Base-by-base conservation (phyloP, 2,329 filamentous ascomycete genomes). In the Aspergillus tubingensis region DNA sequence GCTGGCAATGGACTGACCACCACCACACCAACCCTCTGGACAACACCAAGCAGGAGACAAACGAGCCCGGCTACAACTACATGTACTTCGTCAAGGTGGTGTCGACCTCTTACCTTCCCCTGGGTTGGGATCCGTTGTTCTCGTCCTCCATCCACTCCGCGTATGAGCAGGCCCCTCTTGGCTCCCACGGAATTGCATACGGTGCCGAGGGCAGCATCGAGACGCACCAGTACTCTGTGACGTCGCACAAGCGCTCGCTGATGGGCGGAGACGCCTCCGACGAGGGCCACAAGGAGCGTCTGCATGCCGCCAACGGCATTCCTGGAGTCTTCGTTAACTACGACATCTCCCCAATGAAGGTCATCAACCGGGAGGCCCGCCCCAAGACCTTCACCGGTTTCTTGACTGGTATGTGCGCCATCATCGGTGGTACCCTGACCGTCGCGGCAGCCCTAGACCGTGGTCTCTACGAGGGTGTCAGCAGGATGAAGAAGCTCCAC, bases 21-120 rank as follows among this genome's bases (percentile, higher is more conserved):
- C 92, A 98, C 77, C 79, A 91, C 63, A 77, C 77, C 67, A 97
- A 98, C 77, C 95, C 95, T 4, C 86, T 99, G 4, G 96, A 99
- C 72, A 83, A 85, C 56, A 91, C 89, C 3, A 81, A 85, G 65
- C 92, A 98, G 81, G 79, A 83, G 55, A 96, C 92, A 2, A 81
- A 85, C 38, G 92, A 97, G 71, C 86, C 91, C 67, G 90, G 90
- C 65, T 97, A 85, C 83, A 99, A 97, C 82, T 99, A 89, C 78
- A 96, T 98, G 92, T 99, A 99, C 82, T 99, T 99, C 78, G 85
- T 99, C 78, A 99, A 99, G 83, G 95, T 99, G 59, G 95, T 99
- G 32, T 92, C 91, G 3, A 99, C 95, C 1, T 94, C 92, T 1
- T 99, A 98, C 76, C 85, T 98, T 25, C 92, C 95, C 2, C 85